Conservation (phyloP, 2,329 filamentous ascomycete species). For the Epichloe gansuensis region DNA sequence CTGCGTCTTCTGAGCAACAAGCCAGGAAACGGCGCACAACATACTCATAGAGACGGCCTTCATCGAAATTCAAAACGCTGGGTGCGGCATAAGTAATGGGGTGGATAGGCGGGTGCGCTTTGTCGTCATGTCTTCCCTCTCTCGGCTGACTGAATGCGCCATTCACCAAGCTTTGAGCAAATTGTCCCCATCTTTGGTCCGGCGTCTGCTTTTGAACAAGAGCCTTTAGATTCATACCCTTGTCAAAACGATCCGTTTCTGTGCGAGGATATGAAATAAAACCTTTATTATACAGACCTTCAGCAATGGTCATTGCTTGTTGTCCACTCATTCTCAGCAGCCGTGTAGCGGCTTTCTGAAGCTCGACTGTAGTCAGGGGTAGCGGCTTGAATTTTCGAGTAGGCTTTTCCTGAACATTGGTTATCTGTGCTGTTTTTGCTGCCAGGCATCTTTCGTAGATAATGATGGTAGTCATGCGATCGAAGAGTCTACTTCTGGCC, state of each 20-base stretch:
- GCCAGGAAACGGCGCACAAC: conserved; percentile 84
- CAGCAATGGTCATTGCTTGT: conserved; percentile 77
- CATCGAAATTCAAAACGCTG: conserved; percentile 48
- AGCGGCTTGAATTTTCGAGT: conserved; percentile 90
- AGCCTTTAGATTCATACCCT: conserved; percentile 68
- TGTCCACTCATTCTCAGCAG: conserved; percentile 87
- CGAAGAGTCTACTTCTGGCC: conserved; percentile 73
- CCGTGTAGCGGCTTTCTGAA: conserved; percentile 88
- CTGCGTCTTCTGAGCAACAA: conserved; percentile 89
- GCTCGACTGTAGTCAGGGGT: conserved; percentile 85
- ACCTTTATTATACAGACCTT: conserved; percentile 80
- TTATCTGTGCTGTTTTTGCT: conserved; percentile 66
- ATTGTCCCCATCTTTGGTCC: conserved; percentile 64
- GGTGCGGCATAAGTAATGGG: conserved; percentile 74
- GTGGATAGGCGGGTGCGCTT: conserved; percentile 94
- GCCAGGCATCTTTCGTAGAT: conserved; percentile 75
- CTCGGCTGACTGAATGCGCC: conserved; percentile 73
- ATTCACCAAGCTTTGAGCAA: conserved; percentile 61
- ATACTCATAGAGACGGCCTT: conserved; percentile 80
- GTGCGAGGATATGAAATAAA: conserved; percentile 97
- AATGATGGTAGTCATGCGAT: conserved; percentile 66
- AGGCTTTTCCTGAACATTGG: conserved; percentile 77
- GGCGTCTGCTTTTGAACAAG: conserved; percentile 75
- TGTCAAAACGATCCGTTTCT: conserved; percentile 91
- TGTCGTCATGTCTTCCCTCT: conserved; percentile 79